Conservation (phyloP, 306 rosid genomes). For the Cucurbita argyrosperma region DNA sequence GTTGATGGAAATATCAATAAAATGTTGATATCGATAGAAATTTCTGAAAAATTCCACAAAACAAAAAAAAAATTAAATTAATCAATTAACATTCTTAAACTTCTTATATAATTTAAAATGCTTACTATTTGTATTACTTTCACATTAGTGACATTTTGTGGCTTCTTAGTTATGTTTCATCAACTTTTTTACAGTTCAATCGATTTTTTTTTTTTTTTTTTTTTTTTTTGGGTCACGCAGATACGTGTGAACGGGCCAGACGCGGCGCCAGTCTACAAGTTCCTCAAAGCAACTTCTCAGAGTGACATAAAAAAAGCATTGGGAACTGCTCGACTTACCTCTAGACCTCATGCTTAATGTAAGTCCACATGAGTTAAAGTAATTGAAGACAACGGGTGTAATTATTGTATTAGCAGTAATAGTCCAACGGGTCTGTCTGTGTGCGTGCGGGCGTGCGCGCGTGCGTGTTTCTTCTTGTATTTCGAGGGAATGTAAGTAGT, state of each 20-base stretch:
- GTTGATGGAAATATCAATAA: too few species aligned
- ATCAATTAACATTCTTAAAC: too few species aligned
- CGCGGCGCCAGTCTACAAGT: conserved; percentile 51
- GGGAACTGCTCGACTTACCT: conserved; percentile 31
- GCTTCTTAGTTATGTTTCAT: too few species aligned
- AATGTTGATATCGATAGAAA: too few species aligned
- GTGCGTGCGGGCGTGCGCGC: not conserved
- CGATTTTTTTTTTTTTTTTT: too few species aligned
- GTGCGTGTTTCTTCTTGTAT: not conserved
- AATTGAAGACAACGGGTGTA: not conserved
- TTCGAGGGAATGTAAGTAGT: not conserved
- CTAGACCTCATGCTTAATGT: not conserved
- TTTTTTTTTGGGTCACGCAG: conserved; percentile 13
- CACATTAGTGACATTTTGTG: too few species aligned
- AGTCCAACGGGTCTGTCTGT: not conserved
- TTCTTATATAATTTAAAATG: too few species aligned
- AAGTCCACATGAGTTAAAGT: not conserved
- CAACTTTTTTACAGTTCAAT: too few species aligned
- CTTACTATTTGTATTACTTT: too few species aligned
- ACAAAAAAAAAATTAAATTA: too few species aligned
- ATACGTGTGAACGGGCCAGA: conserved; percentile 63
- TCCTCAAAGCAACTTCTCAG: conserved; percentile 55
- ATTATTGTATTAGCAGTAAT: not conserved
- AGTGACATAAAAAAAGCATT: conserved; percentile 67
- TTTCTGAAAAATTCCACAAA: too few species aligned